Percentiles rank a stretch among this genome's conserved stretches.
Conservation (phyloP, 2,329 filamentous ascomycete species). For the Podosphaera xanthii region DNA sequence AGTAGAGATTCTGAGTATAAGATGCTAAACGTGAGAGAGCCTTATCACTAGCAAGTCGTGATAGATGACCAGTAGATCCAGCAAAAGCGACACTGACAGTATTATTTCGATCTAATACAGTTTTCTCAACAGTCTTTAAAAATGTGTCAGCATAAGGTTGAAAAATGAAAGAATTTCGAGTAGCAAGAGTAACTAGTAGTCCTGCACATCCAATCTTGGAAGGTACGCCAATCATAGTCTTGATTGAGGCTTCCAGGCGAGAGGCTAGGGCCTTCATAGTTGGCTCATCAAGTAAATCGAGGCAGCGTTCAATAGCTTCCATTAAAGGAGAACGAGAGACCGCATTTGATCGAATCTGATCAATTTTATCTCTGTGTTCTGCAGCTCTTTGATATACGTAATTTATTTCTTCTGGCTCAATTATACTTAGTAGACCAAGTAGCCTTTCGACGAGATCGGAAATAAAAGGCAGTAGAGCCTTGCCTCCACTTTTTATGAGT, state of each 20-base stretch:
- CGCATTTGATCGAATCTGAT: constrained; percentile 60
- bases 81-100: constrained; percentile 83
- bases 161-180: constrained; percentile 54
- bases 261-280: constrained; percentile 57
- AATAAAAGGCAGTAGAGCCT: constrained; percentile 56
- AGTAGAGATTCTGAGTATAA: constrained; percentile 47
- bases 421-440: constrained; percentile 58
- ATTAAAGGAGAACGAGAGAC: constrained; percentile 76
- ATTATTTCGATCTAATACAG: constrained; percentile 77
- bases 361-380: constrained; percentile 72
- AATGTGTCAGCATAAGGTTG: constrained; percentile 53
- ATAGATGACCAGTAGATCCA: constrained; percentile 63
- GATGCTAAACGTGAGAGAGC: constrained; percentile 27
- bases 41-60: constrained; percentile 31
- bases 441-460: constrained; percentile 62
- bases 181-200: constrained; percentile 65
- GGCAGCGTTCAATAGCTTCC: constrained; percentile 71
- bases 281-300: constrained; percentile 58
- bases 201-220: constrained; percentile 82
- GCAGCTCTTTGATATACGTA: constrained; percentile 78
- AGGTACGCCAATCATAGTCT: constrained; percentile 69
- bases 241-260: constrained; percentile 56
- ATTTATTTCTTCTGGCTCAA: constrained; percentile 77
- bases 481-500: constrained; percentile 75
- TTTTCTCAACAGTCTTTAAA: constrained; percentile 54